Percentiles rank a stretch among this genome's conserved stretches.
phyloP scores from a whole-genome alignment of 768 basidiomycete genomes.

The Lenzites betulinus region DNA sequence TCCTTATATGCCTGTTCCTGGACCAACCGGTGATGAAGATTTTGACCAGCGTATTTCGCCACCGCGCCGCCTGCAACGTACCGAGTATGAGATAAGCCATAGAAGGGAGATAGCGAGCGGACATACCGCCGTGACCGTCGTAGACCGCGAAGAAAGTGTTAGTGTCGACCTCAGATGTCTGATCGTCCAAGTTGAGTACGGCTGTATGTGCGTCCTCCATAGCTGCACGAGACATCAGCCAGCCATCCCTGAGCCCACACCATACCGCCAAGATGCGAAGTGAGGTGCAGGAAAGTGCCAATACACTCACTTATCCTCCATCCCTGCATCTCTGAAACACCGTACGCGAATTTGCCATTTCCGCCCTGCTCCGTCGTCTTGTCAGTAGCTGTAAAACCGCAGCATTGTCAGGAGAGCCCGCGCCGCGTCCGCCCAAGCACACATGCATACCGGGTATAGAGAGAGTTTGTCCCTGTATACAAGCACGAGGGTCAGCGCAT shows the following conservation, averaged over 20 bases:
- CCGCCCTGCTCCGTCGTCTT: slow-evolving; percentile 78
- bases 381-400: slow-evolving; percentile 59
- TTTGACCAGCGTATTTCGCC: slow-evolving; percentile 84
- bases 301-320: slow-evolving; percentile 91
- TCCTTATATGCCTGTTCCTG: slow-evolving; percentile 72
- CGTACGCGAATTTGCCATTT: slow-evolving; percentile 72
- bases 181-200: slow-evolving; percentile 67
- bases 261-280: neutral
- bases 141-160: slow-evolving; percentile 96
- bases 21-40: slow-evolving; percentile 77
- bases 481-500: neutral
- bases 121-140: slow-evolving; percentile 94
- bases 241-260: neutral
- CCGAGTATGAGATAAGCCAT: neutral
- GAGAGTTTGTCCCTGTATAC: slow-evolving; percentile 33
- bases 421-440: neutral
- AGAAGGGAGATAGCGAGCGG: slow-evolving; percentile 3
- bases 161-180: slow-evolving; percentile 33
- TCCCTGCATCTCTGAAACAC: slow-evolving; percentile 96
- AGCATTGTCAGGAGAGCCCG: neutral
- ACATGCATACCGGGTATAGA: slow-evolving; percentile 29
- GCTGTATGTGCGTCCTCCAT: slow-evolving; percentile 97
- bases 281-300: neutral
- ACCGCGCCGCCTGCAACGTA: slow-evolving; percentile 66
- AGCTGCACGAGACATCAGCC: slow-evolving; percentile 47